Base-by-base conservation (phyloP, 345 rosid genomes). In the Gossypium ekmanianum region DNA sequence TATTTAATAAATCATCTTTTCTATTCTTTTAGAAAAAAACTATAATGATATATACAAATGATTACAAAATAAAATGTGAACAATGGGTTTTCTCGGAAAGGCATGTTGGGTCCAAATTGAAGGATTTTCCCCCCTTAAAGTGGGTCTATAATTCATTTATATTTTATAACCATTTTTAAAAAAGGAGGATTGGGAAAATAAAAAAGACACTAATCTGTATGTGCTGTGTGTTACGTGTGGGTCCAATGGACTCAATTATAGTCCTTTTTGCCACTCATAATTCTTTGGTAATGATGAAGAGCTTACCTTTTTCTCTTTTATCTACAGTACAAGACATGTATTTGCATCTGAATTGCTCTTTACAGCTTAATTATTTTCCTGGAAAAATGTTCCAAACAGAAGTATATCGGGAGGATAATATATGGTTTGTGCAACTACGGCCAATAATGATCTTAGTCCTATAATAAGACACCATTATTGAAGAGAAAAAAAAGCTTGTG, bases 61-160 rank as follows among this genome's bases (percentile, higher is more conserved):
- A 20, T 18, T 12, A 44, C 52, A 44, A 67, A 22, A 61, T 47
- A 48, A 76, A 77, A 77, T 81, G 80, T 59, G 87, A 85, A 57
- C 24, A 86, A 78, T 69, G 80, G 78, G 72, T 77, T 62, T 52
- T 71, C 68, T 63, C 45, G 65, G 63, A 48, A 43, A 72, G 72
- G 79, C 77, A 82, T 82, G 94, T 84, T 86, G 91, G 88, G 75
- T 88, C 92, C 94, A 83, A 84, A 82, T 74, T 81, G 80, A 83
- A 78, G 87, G 88, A 87, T 84, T 81, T 85, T n/a, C 2, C 9
- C 3, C 69, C 69, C 44, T 82, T 55, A 81, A 88, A 81, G 88
- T 83, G 80, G 76, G 68, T 34, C 24, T 74, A 71, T 81, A 77
- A 71, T 67, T 47, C 71, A 67, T 67, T 22, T 24, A 77, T 77